phyloP scores from a whole-genome alignment of 108 stramenopile genomes.

The Pelagomonas calceolata region DNA sequence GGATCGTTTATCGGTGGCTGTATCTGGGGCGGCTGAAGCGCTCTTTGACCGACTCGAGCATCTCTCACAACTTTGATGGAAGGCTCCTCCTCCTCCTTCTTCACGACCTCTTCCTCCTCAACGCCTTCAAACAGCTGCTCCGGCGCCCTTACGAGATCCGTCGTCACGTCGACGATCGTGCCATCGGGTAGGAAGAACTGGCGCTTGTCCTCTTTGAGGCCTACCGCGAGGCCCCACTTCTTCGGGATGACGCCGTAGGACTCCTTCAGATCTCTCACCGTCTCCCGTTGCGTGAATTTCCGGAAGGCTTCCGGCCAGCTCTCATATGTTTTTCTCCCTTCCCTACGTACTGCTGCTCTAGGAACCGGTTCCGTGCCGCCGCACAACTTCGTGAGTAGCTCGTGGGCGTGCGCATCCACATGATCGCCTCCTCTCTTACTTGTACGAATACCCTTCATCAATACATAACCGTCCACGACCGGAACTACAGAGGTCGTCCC shows the following conservation, averaged over 20 bases:
- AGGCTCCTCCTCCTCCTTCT: background rate
- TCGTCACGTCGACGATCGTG: slow-evolving; percentile 6
- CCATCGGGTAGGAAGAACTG: slow-evolving; percentile 19
- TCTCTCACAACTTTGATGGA: too few relatives aligned
- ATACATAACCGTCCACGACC: slow-evolving; percentile 1
- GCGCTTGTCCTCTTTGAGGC: background rate
- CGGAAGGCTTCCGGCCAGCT: too few relatives aligned
- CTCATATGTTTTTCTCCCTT: too few relatives aligned
- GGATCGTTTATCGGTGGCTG: background rate
- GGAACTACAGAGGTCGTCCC: background rate
- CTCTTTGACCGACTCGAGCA: background rate
- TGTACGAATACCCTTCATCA: background rate
- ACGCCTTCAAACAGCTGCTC: slow-evolving; percentile 8
- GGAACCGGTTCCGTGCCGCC: too few relatives aligned
- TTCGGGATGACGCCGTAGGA: background rate
- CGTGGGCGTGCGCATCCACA: background rate
- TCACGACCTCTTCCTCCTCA: slow-evolving; percentile 4
- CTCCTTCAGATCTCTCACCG: slow-evolving; percentile 1
- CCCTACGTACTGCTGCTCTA: too few relatives aligned
- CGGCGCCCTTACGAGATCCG: background rate
- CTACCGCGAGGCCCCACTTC: too few relatives aligned
- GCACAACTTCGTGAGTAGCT: background rate
- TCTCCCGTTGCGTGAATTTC: background rate
- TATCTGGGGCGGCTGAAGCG: slow-evolving; percentile 4
- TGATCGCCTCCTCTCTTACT: background rate